Base-by-base conservation (phyloP, 169 alveolate species). In the Plasmodium sp. region DNA sequence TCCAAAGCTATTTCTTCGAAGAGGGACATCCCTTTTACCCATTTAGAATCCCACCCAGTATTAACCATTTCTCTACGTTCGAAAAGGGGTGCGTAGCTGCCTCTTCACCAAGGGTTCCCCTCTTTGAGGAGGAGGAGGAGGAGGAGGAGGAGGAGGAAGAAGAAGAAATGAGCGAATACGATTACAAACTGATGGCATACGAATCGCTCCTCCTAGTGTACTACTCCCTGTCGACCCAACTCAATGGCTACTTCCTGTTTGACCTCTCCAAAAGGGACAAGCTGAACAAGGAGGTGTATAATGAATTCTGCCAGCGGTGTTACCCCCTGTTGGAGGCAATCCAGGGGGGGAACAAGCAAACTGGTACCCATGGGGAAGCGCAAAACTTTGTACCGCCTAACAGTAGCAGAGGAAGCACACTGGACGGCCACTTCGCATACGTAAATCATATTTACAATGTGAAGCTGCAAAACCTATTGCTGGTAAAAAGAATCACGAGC, bases 11-110 rank as follows among this genome's bases (percentile, higher is more conserved):
- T 72, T 92, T 75, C 43, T 16, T 72, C 36, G 95, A 92, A 92
- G 95, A 92, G 75, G 92, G 86, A 27, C 95, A 92, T 92, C 48
- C 36, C 39, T 56, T 81, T 51, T 92, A 92, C 62, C 95, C 95
- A 12, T 77, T 71, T 56, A 31, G 67, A 48, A 71, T 92, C 39
- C 95, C 95, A 45, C 51, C 71, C 10, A 56, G 71, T 82, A 92
- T 92, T n/a, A 90, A 62, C 6, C 71, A 83, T 36, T 34, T 79
- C 54, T 92, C 88, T 5, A 71, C 84, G 22, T 92, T 72, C 34
- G 71, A 54, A 82, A 74, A n/a, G 39, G 16, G 77, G 33, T 5
- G 9, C 71, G 9, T n/a, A 16, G 4, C 83, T 62, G 10, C 58
- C 1, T 9, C 58, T 27, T 79, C 39, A 1, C 3, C 56, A 58